These are phyloP conservation scores for Arctium lappa DNA, from an alignment of 129 eudicot species.

Conservation along the genomic window DNA sequence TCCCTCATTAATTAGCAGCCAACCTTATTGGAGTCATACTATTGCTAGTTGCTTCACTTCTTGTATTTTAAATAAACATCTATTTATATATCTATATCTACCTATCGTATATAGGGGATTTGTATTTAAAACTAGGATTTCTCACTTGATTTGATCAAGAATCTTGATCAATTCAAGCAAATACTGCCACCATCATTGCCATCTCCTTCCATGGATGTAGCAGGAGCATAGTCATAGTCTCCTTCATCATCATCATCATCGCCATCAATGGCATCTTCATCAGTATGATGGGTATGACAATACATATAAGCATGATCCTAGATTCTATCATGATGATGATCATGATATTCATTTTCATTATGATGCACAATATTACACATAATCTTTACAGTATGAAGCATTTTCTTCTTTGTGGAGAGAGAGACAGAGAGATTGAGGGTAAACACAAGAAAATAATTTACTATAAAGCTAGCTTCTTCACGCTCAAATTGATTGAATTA, in stretches of 20 bases:
- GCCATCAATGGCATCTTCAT: conserved; percentile 29
- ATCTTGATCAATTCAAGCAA: not conserved
- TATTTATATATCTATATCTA: conserved; percentile 1
- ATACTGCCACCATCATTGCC: not conserved
- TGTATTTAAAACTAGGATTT: conserved; percentile 22
- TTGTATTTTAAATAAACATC: not conserved
- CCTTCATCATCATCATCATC: conserved; percentile 29
- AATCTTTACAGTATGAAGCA: conserved; percentile 26
- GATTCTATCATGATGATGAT: not conserved
- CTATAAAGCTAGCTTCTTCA: not conserved
- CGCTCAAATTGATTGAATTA: not conserved
- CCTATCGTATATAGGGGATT: conserved; percentile 7
- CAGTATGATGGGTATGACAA: conserved; percentile 4
- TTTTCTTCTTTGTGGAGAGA: conserved; percentile 8
- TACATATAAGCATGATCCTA: conserved; percentile 5
- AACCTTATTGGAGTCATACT: not conserved
- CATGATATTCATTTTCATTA: not conserved
- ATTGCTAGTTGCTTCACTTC: not conserved
- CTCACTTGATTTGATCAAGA: conserved; percentile 1
- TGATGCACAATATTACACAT: not conserved
- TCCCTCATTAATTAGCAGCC: not conserved
- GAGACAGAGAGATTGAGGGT: not conserved
- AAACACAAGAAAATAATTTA: not conserved
- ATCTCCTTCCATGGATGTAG: conserved; percentile 41
- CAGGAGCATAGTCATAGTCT: conserved; percentile 42